Evolutionary conservation across 768 basidiomycete genomes (phyloP).

Genomic region (Boletus coccyginus): DNA sequence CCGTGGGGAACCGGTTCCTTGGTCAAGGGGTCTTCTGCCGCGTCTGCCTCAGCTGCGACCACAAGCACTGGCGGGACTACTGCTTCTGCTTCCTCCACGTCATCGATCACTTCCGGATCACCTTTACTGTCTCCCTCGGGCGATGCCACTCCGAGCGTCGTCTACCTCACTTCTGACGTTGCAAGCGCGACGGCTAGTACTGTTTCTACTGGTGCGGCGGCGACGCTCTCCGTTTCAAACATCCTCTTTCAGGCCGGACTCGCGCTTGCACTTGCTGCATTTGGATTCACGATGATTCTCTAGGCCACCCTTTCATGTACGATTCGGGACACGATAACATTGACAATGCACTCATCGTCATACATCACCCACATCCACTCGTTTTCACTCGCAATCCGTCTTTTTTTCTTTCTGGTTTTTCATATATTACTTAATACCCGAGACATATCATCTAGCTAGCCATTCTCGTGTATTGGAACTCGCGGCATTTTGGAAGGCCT

Average conservation of each 20-base stretch:
- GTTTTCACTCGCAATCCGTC: background rate
- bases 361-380: background rate
- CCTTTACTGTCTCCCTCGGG: background rate
- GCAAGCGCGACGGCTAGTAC: background rate
- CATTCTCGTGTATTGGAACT: background rate
- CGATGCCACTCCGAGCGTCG: background rate
- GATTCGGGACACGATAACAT: background rate
- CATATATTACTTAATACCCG: background rate
- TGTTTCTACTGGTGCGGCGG: background rate
- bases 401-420: background rate
- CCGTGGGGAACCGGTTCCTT: conserved; percentile 69
- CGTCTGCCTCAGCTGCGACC: conserved; percentile 7
- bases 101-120: conserved; percentile 3
- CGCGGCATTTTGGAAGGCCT: background rate
- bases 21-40: conserved; percentile 37
- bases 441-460: background rate
- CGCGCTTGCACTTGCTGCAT: conserved; percentile 16
- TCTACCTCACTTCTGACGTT: background rate
- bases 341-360: background rate
- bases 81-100: background rate
- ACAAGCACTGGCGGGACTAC: conserved; percentile 2
- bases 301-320: conserved; percentile 7
- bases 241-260: conserved; percentile 16
- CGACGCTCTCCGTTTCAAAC: background rate
- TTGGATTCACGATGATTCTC: conserved; percentile 16